Evolutionary conservation across 2,329 filamentous ascomycete genomes (phyloP).

Genomic region (Pseudogymnoascus sp.): DNA sequence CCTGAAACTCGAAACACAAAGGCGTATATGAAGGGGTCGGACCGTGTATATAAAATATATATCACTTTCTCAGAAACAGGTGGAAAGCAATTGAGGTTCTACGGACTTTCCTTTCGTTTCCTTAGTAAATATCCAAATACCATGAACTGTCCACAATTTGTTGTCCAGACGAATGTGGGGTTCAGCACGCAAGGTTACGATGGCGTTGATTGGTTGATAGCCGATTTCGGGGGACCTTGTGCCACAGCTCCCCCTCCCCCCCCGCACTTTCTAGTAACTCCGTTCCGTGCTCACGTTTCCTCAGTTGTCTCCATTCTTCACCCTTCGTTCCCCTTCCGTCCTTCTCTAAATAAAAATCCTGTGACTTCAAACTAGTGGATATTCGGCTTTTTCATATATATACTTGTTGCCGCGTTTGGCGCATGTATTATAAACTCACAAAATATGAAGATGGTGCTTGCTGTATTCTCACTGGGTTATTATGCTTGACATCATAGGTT

Average conservation of each 20-base stretch:
- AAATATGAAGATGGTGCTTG: background rate
- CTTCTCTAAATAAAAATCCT: background rate
- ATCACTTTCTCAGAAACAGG: background rate
- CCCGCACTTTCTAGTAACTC: background rate
- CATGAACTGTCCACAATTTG: conserved; percentile 6
- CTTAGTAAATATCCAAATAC: background rate
- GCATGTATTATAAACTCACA: background rate
- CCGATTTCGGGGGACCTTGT: background rate
- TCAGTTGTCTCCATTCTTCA: background rate
- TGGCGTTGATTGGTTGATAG: background rate
- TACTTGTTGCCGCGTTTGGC: background rate
- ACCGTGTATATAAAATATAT: background rate
- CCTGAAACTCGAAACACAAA: background rate
- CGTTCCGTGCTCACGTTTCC: background rate
- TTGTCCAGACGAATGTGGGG: conserved; percentile 2
- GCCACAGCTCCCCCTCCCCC: background rate
- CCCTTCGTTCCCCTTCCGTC: background rate
- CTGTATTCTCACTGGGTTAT: background rate
- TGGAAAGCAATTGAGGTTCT: conserved; percentile 3
- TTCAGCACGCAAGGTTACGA: conserved; percentile 5
- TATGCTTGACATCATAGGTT: background rate
- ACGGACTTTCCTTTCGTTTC: background rate
- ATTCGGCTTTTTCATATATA: background rate
- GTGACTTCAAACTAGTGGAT: background rate
- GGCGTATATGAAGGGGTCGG: background rate